Base-by-base conservation (phyloP, 495 filamentous ascomycete species). In the Staphylotrichum tortipilum region DNA sequence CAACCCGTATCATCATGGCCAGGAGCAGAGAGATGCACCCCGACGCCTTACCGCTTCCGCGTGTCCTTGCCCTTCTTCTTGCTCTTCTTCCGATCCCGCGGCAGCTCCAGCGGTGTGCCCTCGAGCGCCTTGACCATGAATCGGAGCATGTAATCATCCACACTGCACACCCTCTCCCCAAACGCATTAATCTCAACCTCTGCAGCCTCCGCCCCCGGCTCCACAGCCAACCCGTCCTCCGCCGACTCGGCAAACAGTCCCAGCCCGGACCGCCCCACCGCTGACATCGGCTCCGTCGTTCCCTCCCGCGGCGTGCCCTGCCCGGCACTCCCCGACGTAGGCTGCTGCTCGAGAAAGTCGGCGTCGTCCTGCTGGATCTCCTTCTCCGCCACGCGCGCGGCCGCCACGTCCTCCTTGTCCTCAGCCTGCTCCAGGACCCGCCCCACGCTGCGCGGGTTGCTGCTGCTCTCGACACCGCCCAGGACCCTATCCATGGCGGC, bases 401-500 rank as follows among this genome's bases (percentile, higher is more conserved):
- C 94, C 17, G 78, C 80, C 7, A 85, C 86, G 64, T 99, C 94
- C 64, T 99, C 94, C 40, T 78, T 76, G 59, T 99, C 94, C 65
- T 99, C 94, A 9, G 86, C 94, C 51, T 84, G 82, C 53, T 91
- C 88, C 26, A 97, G 81, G 0, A 85, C 86, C 9, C 81, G 77
- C 18, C 71, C 70, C 4, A 77, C 75, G 10, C 61, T 65, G 17
- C 68, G 68, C 10, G 70, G 66, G 28, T 66, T 67, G 23, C 69
- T 67, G 23, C 69, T 71, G 45, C 57, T 68, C 15, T 76, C 76
- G 2, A 69, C 69, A 19, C 75, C 77, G 26, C 84, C 85, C 3
- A 96, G 78, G 10, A 94, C 84, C 3, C 85, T 75, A 54, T 96
- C 90, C 81, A 96, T 91, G 22, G 89, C 91, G 17, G 81, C 81